phyloP scores from a whole-genome alignment of 2,329 filamentous ascomycete species.

The Pseudogymnoascus sp. region DNA sequence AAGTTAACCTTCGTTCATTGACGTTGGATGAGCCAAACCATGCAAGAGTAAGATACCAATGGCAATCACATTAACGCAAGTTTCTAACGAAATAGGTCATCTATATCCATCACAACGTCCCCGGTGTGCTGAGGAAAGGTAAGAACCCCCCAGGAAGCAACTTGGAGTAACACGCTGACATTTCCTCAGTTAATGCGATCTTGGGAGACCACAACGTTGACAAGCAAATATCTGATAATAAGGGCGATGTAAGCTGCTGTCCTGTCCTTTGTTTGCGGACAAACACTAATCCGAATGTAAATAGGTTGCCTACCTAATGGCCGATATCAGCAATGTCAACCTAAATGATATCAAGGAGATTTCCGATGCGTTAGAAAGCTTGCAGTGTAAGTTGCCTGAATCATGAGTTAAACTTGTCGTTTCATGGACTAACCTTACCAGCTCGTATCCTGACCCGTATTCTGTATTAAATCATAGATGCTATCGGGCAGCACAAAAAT shows the following conservation, averaged over 20 bases:
- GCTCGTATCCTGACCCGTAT: constrained; percentile 31
- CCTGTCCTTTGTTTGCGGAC: neutral
- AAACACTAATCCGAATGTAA: constrained; percentile 16
- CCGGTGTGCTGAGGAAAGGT: constrained; percentile 84
- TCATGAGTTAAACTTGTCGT: neutral
- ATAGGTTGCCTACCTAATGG: constrained; percentile 88
- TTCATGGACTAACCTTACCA: constrained; percentile 16
- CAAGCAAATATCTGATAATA: constrained; percentile 96
- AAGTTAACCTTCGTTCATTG: constrained; percentile 80
- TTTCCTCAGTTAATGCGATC: constrained; percentile 71
- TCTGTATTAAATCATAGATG: constrained; percentile 25
- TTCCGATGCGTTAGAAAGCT: constrained; percentile 69
- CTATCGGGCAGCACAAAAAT: neutral
- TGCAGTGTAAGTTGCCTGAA: constrained; percentile 56
- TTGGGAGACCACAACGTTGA: constrained; percentile 94
- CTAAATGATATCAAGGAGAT: constrained; percentile 76
- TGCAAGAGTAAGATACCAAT: constrained; percentile 52
- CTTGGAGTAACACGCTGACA: neutral
- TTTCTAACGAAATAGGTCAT: constrained; percentile 51
- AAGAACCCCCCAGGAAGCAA: constrained; percentile 21
- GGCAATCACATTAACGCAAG: neutral
- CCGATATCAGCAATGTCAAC: constrained; percentile 84
- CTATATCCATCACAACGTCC: constrained; percentile 94
- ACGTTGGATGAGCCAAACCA: constrained; percentile 84
- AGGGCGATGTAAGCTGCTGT: constrained; percentile 63